A percentile compares a stretch with the other conserved stretches of the same genome.
These are phyloP conservation scores for Trametes elegans DNA, from an alignment of 768 basidiomycete species.

Conservation along the genomic window DNA sequence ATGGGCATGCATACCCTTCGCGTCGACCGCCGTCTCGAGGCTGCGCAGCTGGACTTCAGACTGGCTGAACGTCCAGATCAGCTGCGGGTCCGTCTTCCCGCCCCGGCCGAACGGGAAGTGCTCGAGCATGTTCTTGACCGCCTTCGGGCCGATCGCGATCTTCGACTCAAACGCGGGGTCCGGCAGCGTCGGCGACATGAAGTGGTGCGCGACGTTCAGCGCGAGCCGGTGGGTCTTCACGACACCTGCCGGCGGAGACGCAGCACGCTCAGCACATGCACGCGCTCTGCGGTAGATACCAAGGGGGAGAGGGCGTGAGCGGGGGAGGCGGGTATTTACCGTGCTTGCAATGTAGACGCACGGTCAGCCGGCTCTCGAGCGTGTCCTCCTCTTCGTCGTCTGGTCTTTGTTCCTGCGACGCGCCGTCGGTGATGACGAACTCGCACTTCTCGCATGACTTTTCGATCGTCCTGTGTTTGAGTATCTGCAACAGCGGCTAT, in stretches of 20 bases:
- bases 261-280: conserved; percentile 11
- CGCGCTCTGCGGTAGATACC: background rate
- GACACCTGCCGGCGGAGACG: conserved; percentile 48
- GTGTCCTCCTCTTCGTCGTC: conserved; percentile 45
- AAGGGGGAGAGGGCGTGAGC: background rate
- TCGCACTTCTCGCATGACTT: conserved; percentile 78
- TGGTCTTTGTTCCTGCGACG: conserved; percentile 10
- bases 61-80: conserved; percentile 77
- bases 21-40: conserved; percentile 61
- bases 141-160: conserved; percentile 68
- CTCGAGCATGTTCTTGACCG: conserved; percentile 75
- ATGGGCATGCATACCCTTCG: conserved; percentile 57
- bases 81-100: conserved; percentile 67
- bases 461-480: conserved; percentile 73
- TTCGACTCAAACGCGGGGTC: conserved; percentile 58
- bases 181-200: conserved; percentile 66
- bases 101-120: conserved; percentile 71
- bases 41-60: conserved; percentile 68
- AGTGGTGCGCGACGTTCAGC: conserved; percentile 53
- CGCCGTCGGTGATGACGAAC: conserved; percentile 61
- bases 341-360: conserved; percentile 81
- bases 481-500: conserved; percentile 65
- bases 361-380: conserved; percentile 67
- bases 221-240: conserved; percentile 78
- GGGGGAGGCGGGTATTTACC: conserved; percentile 42